Percentiles rank a stretch among this genome's conserved stretches.
These are phyloP conservation scores for Artemisia tridentata DNA, from an alignment of 129 eudicot species.

Conservation along the genomic window DNA sequence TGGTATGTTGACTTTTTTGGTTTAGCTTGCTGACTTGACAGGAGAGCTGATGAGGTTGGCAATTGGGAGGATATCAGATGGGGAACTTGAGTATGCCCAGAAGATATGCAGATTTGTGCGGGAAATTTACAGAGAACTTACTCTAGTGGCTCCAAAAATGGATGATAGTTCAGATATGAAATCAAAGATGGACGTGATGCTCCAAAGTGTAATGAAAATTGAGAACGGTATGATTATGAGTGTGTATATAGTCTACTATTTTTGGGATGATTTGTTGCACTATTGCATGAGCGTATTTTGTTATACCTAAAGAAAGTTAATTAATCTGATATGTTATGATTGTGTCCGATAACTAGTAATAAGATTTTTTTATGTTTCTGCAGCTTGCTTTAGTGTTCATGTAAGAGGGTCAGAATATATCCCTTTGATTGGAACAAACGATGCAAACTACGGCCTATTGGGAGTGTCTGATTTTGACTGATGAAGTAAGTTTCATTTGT, in stretches of 20 bases:
- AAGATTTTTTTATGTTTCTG: constrained; percentile 20
- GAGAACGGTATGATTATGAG: constrained; percentile 71
- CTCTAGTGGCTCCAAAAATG: constrained; percentile 74
- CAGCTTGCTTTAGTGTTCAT: constrained; percentile 93
- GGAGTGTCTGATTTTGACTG: constrained; percentile 50
- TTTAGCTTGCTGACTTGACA: constrained; percentile 92
- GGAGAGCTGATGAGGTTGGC: constrained; percentile 99
- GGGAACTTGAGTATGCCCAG: constrained; percentile 86
- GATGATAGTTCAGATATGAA: constrained; percentile 83
- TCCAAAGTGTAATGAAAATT: constrained; percentile 92
- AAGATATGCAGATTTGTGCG: constrained; percentile 92
- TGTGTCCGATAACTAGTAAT: background rate
- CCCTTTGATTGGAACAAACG: constrained; percentile 68
- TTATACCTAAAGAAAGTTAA: background rate
- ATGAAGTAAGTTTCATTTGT: constrained; percentile 21
- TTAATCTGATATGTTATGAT: background rate
- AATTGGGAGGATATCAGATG: constrained; percentile 88
- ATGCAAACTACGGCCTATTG: constrained; percentile 46
- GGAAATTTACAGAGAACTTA: constrained; percentile 78
- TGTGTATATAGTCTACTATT: background rate
- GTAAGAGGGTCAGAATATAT: constrained; percentile 96
- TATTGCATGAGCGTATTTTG: background rate
- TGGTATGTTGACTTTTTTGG: constrained; percentile 16
- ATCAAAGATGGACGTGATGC: constrained; percentile 92
- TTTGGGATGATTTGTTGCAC: constrained; percentile 3